phyloP scores from a whole-genome alignment of 2,329 filamentous ascomycete species.

The Fusarium metavorans region DNA sequence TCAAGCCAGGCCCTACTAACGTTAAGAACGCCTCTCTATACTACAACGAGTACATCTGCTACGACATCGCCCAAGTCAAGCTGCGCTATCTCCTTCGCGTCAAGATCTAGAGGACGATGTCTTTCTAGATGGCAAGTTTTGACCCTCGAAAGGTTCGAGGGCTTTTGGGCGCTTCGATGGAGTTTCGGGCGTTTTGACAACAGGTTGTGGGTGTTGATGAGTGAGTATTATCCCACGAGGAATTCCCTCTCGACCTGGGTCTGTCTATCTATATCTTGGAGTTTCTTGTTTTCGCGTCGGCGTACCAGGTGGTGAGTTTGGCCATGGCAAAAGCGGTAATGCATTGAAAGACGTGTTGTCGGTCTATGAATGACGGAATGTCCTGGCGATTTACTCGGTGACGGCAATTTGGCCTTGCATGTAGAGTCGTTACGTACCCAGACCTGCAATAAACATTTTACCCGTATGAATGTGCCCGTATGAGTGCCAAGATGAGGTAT shows the following conservation, averaged over 20 bases:
- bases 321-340: not conserved
- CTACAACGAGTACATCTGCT: conserved; percentile 82
- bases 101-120: conserved; percentile 54
- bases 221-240: not conserved
- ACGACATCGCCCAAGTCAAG: conserved; percentile 76
- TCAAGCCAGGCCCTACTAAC: conserved; percentile 61
- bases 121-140: not conserved
- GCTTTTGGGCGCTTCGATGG: not conserved
- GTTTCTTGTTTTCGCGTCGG: not conserved
- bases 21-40: conserved; percentile 60
- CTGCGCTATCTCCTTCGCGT: conserved; percentile 78
- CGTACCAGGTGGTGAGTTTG: not conserved
- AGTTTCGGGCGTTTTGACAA: not conserved
- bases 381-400: not conserved
- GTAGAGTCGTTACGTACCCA: not conserved
- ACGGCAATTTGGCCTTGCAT: not conserved
- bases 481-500: not conserved
- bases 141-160: not conserved
- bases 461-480: not conserved
- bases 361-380: not conserved
- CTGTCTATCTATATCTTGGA: not conserved
- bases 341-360: not conserved
- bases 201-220: not conserved
- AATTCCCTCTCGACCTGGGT: not conserved
- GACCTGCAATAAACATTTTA: not conserved